Evolutionary conservation across 2,329 filamentous ascomycete genomes (phyloP).

Genomic region (Dendryphion nanum): DNA sequence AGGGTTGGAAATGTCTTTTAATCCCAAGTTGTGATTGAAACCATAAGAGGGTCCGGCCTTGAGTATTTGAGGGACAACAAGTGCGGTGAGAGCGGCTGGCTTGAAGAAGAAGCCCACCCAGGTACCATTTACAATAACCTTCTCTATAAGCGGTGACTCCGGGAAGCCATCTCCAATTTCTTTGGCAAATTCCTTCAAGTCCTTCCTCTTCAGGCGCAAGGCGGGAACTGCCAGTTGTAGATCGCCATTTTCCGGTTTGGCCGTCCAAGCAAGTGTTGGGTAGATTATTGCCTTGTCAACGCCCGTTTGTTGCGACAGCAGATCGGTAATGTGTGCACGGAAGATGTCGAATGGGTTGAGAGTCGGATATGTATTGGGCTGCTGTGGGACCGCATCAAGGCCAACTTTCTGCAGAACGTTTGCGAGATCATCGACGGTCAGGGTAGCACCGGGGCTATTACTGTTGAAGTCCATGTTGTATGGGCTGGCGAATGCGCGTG

Average conservation of each 20-base stretch:
- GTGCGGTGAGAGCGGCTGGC: conserved; percentile 60
- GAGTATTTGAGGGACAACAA: conserved; percentile 70
- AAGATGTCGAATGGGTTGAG: conserved; percentile 78
- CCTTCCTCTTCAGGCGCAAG: conserved; percentile 69
- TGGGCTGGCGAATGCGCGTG: conserved; percentile 22
- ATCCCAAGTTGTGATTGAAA: conserved; percentile 58
- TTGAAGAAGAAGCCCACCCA: conserved; percentile 83
- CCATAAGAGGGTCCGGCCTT: conserved; percentile 62
- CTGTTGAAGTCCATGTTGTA: conserved; percentile 23
- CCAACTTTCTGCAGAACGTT: conserved; percentile 37
- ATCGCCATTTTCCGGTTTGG: conserved; percentile 78
- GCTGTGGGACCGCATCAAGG: conserved; percentile 38
- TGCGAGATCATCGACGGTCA: conserved; percentile 38
- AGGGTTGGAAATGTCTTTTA: conserved; percentile 61
- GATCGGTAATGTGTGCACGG: conserved; percentile 70
- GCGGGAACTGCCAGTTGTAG: conserved; percentile 75
- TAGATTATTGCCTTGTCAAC: conserved; percentile 71
- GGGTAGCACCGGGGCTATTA: conserved; percentile 7
- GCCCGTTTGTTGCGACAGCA: conserved; percentile 67
- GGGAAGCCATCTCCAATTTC: conserved; percentile 65
- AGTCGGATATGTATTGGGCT: conserved; percentile 56
- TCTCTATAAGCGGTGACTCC: conserved; percentile 69
- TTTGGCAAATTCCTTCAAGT: conserved; percentile 56
- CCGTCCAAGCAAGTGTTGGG: conserved; percentile 74
- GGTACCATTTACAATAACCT: conserved; percentile 64